Evolutionary conservation across 2,329 filamentous ascomycete species (phyloP), one percentile per base, ranked within the genome.

Genomic region (Periconia sp.): DNA sequence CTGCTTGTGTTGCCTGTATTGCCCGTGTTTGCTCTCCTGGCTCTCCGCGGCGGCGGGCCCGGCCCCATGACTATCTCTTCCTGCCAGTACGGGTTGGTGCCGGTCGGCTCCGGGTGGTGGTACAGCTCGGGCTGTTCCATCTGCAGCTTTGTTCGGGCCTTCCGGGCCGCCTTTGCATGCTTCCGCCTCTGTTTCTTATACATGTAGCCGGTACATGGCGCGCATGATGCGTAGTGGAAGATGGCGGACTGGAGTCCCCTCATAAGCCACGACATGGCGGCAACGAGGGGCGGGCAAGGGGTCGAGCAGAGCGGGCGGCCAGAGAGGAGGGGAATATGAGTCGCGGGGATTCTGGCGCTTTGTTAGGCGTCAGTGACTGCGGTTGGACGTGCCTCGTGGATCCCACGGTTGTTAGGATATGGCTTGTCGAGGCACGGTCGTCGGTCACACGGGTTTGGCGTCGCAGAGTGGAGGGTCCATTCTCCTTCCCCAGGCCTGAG

Each of bases 51-150:
- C 22, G 85, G 85, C 24, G 88, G 79, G 3, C 82, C 84, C 2
- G 92, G 92, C 0, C 92, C 92, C 72, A 92, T 80, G 50, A 78
- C 78, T 54, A 96, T 95, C 70, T 96, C 92, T 63, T 94, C 88
- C 22, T 81, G 77, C 92, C 92, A 96, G 71, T 89, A 89, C 10
- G 87, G 86, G 61, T 96, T 96, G 19, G 90, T 95, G 61, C 85
- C 86, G 59, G 90, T 94, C 1, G 90, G 88, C 31, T 84, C 83
- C 2, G 87, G 91, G 60, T 96, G 91, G 36, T 84, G 79, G 68
- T 95, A 94, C 9, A 84, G 70, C 28, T 82, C 83, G 0, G 89
- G 88, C 65, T 91, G 83, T 52, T 90, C 83, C 40, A 79, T 80
- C 56, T 87, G 81, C 44, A 85, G 70, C 46, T 77, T 81, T 32